Conservation (phyloP, 768 basidiomycete genomes). For the Gymnopilus dilepis region DNA sequence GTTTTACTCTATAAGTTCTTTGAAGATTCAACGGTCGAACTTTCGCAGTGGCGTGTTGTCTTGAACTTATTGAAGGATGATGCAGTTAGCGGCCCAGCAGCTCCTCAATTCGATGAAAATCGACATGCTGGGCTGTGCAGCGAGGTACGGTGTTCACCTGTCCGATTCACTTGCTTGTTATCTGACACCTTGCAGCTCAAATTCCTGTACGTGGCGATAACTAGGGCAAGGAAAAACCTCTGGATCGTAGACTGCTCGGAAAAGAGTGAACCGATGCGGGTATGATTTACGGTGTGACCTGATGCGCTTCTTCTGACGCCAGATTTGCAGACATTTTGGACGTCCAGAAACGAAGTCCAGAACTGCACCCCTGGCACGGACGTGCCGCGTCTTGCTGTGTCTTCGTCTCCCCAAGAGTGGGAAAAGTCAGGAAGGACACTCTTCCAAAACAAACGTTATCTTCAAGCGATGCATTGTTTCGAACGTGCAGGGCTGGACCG, state of each 20-base stretch:
- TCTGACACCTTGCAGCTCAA: constrained; percentile 52
- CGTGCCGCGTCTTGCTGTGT: constrained; percentile 58
- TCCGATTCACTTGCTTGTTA: background rate
- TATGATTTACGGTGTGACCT: constrained; percentile 30
- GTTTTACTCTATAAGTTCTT: constrained; percentile 80
- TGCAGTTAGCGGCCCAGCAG: constrained; percentile 22
- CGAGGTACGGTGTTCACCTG: constrained; percentile 45
- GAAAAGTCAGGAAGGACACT: constrained; percentile 37
- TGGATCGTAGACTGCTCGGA: constrained; percentile 72
- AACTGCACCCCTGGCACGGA: constrained; percentile 53
- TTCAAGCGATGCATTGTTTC: constrained; percentile 50
- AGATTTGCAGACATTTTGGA: constrained; percentile 54
- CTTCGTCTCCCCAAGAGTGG: constrained; percentile 54
- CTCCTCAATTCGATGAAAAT: constrained; percentile 53
- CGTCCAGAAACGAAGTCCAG: constrained; percentile 48
- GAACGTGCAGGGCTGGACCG: constrained; percentile 47
- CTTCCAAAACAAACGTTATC: constrained; percentile 49
- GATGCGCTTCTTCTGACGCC: background rate
- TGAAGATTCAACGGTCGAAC: constrained; percentile 58
- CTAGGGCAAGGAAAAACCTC: constrained; percentile 68
- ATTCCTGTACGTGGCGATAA: constrained; percentile 72
- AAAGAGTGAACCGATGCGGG: constrained; percentile 62
- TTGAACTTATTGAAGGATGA: constrained; percentile 42
- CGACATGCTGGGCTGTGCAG: constrained; percentile 61
- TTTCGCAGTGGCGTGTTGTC: constrained; percentile 64